Base-by-base conservation (phyloP, 148 eudicot species). In the Selenicereus undatus region DNA sequence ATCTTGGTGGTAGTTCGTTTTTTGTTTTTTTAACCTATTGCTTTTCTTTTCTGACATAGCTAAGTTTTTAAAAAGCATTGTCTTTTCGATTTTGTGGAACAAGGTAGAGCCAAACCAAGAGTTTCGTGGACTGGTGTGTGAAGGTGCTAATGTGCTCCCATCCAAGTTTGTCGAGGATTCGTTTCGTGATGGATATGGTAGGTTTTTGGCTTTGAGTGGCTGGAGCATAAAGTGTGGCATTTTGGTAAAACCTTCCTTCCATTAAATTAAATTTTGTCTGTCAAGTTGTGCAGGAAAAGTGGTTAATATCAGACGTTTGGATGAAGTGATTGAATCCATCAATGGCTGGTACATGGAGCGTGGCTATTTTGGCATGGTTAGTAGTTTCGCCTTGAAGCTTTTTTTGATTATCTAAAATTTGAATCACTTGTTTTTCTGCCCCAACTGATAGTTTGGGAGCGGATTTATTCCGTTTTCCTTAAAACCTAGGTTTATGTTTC, bases 91-190 rank as follows among this genome's bases (percentile, higher is more conserved):
- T 66, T 86, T 83, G 86, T 90, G 89, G 88, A 78, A 87, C 79
- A 94, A 97, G 99, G 99, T 97, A 91, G 98, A 97, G 83, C 98
- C 97, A 84, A 97, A 97, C 79, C 99, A 97, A 83, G 99, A 97
- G 82, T 94, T 97, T 81, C 95, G 91, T 81, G 99, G 99, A 65
- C 85, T 97, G 86, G 97, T 94, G 51, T 97, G 99, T 85, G 98
- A 97, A 89, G 99, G 99, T 78, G 99, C 99, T 76, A 97, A 92
- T 90, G 99, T 89, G 84, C 97, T 97, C 66, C 99, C 99, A 7
- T 56, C 97, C 69, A 97, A 91, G 85, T 97, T 97, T 60, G 71
- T 97, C 71, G 98, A 97, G 89, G 98, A 97, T 89, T 85, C 97
- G 58, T 91, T 97, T 82, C 99, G 99, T 75, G 93, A 87, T 89